Conservation (phyloP, 768 basidiomycete genomes). For the Cytidiella melzeri region DNA sequence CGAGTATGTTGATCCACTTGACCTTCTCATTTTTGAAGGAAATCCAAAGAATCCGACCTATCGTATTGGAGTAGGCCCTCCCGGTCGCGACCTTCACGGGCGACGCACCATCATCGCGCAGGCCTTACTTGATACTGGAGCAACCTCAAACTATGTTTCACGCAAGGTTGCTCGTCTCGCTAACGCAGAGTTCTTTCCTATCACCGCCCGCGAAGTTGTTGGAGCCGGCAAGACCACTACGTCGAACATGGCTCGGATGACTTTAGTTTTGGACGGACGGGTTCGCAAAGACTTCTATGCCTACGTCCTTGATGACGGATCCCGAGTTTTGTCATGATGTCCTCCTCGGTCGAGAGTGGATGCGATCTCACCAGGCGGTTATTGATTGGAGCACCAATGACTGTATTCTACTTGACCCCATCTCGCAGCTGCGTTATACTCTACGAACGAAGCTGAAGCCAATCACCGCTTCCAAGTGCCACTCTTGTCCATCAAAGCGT, state of each 20-base stretch:
- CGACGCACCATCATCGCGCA: not conserved
- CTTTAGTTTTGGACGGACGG: not conserved
- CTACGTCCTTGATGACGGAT: not conserved
- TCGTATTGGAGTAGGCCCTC: not conserved
- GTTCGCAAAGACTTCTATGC: not conserved
- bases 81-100: not conserved
- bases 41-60: not conserved
- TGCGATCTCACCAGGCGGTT: not conserved
- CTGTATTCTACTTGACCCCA: not conserved
- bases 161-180: not conserved
- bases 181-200: not conserved
- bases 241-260: not conserved
- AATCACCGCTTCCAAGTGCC: not conserved
- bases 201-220: not conserved
- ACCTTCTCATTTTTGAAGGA: not conserved
- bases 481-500: not conserved
- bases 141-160: not conserved
- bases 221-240: not conserved
- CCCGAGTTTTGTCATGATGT: not conserved
- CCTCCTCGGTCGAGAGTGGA: not conserved
- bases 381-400: not conserved
- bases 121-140: not conserved
- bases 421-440: not conserved
- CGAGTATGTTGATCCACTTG: not conserved
- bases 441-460: not conserved